phyloP scores from a whole-genome alignment of 139 green algal genomes.

The Yamagishiella unicocca region DNA sequence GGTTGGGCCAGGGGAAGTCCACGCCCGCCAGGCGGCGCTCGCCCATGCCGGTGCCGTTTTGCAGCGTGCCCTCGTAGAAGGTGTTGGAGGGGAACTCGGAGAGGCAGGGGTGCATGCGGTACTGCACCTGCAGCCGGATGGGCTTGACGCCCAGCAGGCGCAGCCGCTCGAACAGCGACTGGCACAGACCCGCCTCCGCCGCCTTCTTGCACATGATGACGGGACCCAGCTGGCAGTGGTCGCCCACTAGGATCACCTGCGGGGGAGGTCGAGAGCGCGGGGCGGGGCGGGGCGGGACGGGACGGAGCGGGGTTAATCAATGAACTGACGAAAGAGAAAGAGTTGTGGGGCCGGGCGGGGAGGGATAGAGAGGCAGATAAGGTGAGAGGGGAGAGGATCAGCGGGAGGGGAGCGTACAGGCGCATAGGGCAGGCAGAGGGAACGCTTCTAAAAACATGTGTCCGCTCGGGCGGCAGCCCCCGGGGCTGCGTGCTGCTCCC shows the following conservation, averaged over 20 bases:
- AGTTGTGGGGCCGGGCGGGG: no score
- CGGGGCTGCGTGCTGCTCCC: no score
- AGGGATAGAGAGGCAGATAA: no score
- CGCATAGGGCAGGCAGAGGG: no score
- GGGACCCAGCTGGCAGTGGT: slow-evolving; percentile 97
- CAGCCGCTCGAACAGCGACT: slow-evolving; percentile 97
- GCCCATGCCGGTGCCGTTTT: slow-evolving; percentile 80
- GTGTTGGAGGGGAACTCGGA: slow-evolving; percentile 96
- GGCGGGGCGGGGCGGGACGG: neutral
- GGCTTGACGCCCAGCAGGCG: slow-evolving; percentile 94
- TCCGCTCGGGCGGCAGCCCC: no score
- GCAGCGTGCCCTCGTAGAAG: slow-evolving; percentile 98
- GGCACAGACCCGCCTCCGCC: slow-evolving; percentile 87
- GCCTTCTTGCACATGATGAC: slow-evolving; percentile 95
- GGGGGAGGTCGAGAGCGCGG: neutral
- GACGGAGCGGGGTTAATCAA: no score
- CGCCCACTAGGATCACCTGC: slow-evolving; percentile 94
- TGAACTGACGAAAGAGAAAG: no score
- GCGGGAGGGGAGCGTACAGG: no score
- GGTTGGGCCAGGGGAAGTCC: slow-evolving; percentile 72
- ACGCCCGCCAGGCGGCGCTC: slow-evolving; percentile 54
- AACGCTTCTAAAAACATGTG: no score
- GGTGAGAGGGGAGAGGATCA: no score
- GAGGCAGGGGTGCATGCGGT: slow-evolving; percentile 98
- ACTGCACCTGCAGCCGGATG: slow-evolving; percentile 95